Evolutionary conservation across 345 rosid genomes (phyloP), one percentile per base, ranked within the genome.

Genomic region (rapeseed (Brassica napus)): DNA sequence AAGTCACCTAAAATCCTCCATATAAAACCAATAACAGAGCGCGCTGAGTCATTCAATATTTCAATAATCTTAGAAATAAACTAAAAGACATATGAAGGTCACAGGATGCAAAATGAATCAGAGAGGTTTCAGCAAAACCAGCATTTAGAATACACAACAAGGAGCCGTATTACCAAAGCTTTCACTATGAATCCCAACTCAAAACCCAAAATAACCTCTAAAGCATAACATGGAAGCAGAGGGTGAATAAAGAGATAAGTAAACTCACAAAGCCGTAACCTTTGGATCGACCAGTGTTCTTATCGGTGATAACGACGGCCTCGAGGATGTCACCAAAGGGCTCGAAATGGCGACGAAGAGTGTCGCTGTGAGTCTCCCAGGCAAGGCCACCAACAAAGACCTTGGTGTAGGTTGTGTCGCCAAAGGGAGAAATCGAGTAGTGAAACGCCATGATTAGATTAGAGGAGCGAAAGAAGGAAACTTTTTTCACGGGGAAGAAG

Each of bases 211-310:
- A 32, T 5, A 26, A 54, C 66, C 42, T 66, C 64, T 21, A 59
- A 42, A 42, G 68, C 73, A 79, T 62, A 79, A 63, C 37, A 63
- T 55, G 52, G 73, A 63, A 69, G 73, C 60, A 77, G 74, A 66
- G 34, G 70, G 59, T 23, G n/a, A 61, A 30, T 49, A 42, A 35
- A 30, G 73, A 37, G 65, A 67, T 24, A 24, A 12, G 63, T 57
- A 74, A 82, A 89, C 99, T 91, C 90, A 95, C 99, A 83, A 95
- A 95, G 75, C 99, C 99, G 59, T 95, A 95, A 85, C 99, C 99
- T 87, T 90, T 95, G 81, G 99, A 95, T 69, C 99, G 93, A 74
- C 90, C 97, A 15, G 94, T 90, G 83, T 90, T 91, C 89, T 95
- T 95, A 76, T 95, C 99, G 55, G 90, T 79, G 80, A 95, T 91